Percentiles rank a stretch among this genome's conserved stretches.
Evolutionary conservation across 169 alveolate genomes (phyloP).

Genomic region (Amoebophrya sp.): DNA sequence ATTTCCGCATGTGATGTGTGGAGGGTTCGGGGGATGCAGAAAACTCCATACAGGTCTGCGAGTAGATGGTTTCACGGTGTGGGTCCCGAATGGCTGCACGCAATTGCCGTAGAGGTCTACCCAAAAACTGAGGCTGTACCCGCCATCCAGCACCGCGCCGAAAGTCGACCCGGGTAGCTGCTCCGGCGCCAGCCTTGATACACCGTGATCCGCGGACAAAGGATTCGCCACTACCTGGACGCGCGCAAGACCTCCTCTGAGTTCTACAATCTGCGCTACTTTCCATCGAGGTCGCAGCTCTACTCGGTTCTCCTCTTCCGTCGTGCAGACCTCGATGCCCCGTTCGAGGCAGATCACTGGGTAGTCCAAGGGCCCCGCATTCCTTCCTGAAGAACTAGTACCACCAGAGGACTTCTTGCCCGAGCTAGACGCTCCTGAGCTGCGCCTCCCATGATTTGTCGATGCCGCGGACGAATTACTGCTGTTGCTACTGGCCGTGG

Average conservation of each 20-base stretch:
- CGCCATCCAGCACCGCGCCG: neutral
- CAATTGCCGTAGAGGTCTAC: neutral
- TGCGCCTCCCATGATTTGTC: too few species aligned
- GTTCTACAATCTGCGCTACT: neutral
- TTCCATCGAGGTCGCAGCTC: conserved; percentile 11
- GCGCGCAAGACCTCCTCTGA: neutral
- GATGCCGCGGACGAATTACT: too few species aligned
- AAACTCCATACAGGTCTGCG: conserved; percentile 2
- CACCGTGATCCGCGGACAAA: neutral
- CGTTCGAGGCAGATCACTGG: neutral
- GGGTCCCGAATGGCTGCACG: conserved; percentile 4
- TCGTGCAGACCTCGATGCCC: neutral
- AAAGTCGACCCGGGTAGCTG: neutral
- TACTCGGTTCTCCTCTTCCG: neutral
- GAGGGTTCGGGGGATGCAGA: neutral
- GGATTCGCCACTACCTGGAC: neutral
- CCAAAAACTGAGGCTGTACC: neutral
- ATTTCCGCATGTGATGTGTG: too few species aligned
- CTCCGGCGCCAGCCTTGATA: neutral
- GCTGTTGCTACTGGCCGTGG: too few species aligned
- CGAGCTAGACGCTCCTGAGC: too few species aligned
- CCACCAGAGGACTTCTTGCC: neutral
- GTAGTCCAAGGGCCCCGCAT: neutral
- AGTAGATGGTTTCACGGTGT: neutral
- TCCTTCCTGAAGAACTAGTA: neutral